Evolutionary conservation across 345 rosid species (phyloP), one percentile per base, ranked within the genome.

Genomic region (Pugionium dolabratum): DNA sequence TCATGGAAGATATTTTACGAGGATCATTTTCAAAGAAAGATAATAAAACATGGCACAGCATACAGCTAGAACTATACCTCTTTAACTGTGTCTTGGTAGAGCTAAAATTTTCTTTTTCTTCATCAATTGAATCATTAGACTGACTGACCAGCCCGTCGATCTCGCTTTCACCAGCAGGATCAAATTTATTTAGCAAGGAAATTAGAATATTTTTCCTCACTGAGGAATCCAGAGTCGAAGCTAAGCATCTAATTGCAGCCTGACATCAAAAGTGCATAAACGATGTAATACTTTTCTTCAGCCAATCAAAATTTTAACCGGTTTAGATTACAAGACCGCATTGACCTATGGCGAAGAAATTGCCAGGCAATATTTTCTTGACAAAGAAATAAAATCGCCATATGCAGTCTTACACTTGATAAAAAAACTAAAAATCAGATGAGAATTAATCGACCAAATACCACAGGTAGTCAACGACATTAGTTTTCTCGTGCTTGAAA

Each of bases 241-340:
- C 96, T 78, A 90, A 70, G 85, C 88, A 88, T 70, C 84, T 83
- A 59, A 88, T 75, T 59, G 96, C 87, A 78, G 84, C 92, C 98
- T 93, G 86, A 61, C 66, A 73, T 73, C 59, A 76, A 59, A 47
- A 61, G 58, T 72, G 34, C 62, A 52, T 9, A 65, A 62, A 41
- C 27, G 3, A 66, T 44, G 33, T 67, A 6, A 48, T 30, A 11
- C 36, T 48, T 67, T 35, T 32, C 51, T n/a, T 56, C 43, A 29
- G 60, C 49, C 9, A 37, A 45, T 35, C 9, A 52, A 11, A 62
- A 28, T 4, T 47, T 62, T 5, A 43, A 54, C 9, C 26, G 18
- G 5, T 45, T 59, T 11, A 53, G 11, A 18, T 18, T 26, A 69
- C 54, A 63, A 35, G 3, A 40, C 9, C 45, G 33, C 8, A 41